phyloP scores from a whole-genome alignment of 441 rosid species.

The Corymbia calophylla region DNA sequence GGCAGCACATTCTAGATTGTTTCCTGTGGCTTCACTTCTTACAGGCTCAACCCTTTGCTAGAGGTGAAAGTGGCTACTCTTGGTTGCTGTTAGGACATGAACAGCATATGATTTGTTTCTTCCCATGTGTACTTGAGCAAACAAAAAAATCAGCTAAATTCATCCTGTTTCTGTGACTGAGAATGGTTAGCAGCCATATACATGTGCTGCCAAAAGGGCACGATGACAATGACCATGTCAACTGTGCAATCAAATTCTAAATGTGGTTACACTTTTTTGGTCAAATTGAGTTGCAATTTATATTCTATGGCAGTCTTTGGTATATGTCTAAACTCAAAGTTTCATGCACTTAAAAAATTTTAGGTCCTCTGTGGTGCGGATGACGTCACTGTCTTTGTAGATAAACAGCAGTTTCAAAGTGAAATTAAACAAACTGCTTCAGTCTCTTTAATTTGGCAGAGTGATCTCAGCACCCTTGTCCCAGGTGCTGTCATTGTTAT shows the following conservation, averaged over 20 bases:
- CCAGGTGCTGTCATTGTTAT: not conserved
- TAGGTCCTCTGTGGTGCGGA: not conserved
- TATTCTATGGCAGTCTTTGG: not conserved
- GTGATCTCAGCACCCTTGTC: not conserved
- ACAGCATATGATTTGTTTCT: not conserved
- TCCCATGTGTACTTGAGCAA: not conserved
- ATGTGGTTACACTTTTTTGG: not conserved
- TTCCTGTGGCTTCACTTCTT: not conserved
- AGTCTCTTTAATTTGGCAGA: not conserved
- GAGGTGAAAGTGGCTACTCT: not conserved
- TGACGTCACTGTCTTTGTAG: not conserved
- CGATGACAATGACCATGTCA: not conserved
- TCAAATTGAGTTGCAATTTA: not conserved
- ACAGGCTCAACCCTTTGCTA: not conserved
- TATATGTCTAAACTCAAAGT: not conserved
- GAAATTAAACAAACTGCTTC: not conserved
- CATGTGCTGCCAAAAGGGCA: not conserved
- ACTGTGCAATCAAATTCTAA: not conserved
- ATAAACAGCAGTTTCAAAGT: not conserved
- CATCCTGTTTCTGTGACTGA: not conserved
- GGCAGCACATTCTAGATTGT: not conserved
- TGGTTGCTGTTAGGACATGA: not conserved
- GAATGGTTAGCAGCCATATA: not conserved
- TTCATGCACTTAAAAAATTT: not conserved
- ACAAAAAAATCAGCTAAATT: not conserved